These are phyloP conservation scores for Fusarium robinianum DNA, from an alignment of 2,329 filamentous ascomycete species.

Conservation along the genomic window DNA sequence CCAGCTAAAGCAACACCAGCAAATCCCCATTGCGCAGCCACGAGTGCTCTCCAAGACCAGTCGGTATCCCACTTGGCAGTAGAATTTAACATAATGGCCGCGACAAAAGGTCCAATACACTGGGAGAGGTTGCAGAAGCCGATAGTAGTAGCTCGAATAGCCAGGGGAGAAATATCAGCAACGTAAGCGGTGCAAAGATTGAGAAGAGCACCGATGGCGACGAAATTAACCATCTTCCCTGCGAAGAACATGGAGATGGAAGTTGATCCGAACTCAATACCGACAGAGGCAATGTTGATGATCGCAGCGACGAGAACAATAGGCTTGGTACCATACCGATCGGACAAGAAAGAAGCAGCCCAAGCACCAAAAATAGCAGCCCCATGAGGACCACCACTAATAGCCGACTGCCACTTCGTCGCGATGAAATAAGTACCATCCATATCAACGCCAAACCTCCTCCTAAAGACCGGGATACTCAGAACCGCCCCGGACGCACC, in stretches of 20 bases:
- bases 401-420: slow-evolving; percentile 38
- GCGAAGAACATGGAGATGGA: slow-evolving; percentile 39
- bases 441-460: slow-evolving; percentile 18
- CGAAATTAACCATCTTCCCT: slow-evolving; percentile 39
- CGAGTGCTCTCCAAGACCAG: slow-evolving; percentile 49
- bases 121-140: slow-evolving; percentile 47
- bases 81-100: slow-evolving; percentile 44
- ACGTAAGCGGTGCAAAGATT: slow-evolving; percentile 46
- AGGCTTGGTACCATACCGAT: slow-evolving; percentile 34
- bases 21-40: slow-evolving; percentile 48
- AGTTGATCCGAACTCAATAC: slow-evolving; percentile 38
- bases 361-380: slow-evolving; percentile 34
- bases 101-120: slow-evolving; percentile 46
- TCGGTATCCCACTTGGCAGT: slow-evolving; percentile 43
- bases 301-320: slow-evolving; percentile 22
- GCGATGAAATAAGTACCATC: slow-evolving; percentile 30
- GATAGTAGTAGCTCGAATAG: slow-evolving; percentile 43
- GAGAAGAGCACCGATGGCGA: slow-evolving; percentile 43
- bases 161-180: slow-evolving; percentile 45
- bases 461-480: slow-evolving; percentile 30
- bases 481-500: slow-evolving; percentile 32
- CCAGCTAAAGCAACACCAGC: slow-evolving; percentile 40
- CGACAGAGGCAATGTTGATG: slow-evolving; percentile 38
- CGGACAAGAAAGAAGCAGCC: slow-evolving; percentile 33
- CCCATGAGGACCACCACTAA: slow-evolving; percentile 33